A percentile compares a stretch with the other conserved stretches of the same genome.
These are phyloP conservation scores for Nepenthes alata DNA, from an alignment of 179 eudicot genomes.

Conservation along the genomic window DNA sequence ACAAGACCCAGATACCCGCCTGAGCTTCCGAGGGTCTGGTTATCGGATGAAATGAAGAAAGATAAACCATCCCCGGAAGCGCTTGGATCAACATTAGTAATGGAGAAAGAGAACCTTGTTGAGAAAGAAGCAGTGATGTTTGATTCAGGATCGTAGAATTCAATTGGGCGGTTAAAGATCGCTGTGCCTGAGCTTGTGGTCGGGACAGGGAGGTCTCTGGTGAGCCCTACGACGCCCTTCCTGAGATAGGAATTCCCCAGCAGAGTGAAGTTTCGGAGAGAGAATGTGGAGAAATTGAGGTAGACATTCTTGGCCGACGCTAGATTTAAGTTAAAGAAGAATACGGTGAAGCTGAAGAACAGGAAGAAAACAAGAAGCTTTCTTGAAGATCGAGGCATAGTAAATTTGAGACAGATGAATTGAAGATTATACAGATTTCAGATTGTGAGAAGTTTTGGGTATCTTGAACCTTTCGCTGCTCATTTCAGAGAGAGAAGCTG, in stretches of 20 bases:
- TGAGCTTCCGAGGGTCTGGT: slow-evolving; percentile 52
- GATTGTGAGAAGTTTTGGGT: not conserved
- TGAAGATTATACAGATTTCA: not conserved
- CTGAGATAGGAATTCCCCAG: slow-evolving; percentile 75
- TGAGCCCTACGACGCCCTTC: slow-evolving; percentile 51
- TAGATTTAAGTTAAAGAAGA: not conserved
- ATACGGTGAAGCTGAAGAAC: slow-evolving; percentile 1
- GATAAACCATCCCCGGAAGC: slow-evolving; percentile 74
- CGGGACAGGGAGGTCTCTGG: slow-evolving; percentile 55
- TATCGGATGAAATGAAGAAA: slow-evolving; percentile 64
- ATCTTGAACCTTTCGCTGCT: not conserved
- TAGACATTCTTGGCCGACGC: slow-evolving; percentile 10
- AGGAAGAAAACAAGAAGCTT: slow-evolving; percentile 22
- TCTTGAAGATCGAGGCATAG: slow-evolving; percentile 25
- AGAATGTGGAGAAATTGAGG: slow-evolving; percentile 36
- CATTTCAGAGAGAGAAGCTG: too few relatives aligned
- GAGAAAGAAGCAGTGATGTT: slow-evolving; percentile 71
- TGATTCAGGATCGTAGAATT: slow-evolving; percentile 40
- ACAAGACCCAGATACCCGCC: slow-evolving; percentile 82
- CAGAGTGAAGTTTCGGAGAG: slow-evolving; percentile 50
- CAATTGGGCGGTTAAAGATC: slow-evolving; percentile 51
- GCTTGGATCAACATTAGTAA: slow-evolving; percentile 38
- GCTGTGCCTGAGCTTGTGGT: slow-evolving; percentile 66
- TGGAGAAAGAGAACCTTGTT: slow-evolving; percentile 50
- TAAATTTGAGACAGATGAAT: not conserved